Evolutionary conservation across 1,284 basidiomycete species (phyloP), one percentile per base, ranked within the genome.

Genomic region (Sanghuangporus weigelae): DNA sequence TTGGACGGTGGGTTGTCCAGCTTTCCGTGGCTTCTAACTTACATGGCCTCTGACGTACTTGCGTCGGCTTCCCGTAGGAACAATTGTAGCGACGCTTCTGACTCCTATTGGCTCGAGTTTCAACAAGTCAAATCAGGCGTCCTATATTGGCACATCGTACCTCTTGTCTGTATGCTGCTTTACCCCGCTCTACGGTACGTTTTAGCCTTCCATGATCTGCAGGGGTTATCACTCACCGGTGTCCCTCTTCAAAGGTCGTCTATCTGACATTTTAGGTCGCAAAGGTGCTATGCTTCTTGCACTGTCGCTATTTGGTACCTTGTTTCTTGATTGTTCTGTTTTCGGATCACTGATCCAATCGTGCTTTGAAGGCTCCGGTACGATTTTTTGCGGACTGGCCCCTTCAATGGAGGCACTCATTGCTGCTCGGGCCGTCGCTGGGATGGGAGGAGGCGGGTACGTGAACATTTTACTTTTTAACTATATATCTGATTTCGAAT

Each of bases 361-460:
- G 55, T 57, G 23, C 48, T 35, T 65, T 53, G 44, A 69, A 92
- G 92, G 90, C 36, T 80, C 84, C 67, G 93, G 94, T 42, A 96
- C 92, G 5, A 78, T 93, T 44, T 78, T 88, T 6, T 96, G 94
- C 71, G 94, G 90, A 5, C 70, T 93, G 49, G 93, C 92, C 26
- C 85, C 88, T 16, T 90, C 86, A 8, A 96, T 96, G 93, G 81
- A 86, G 68, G 75, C 82, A n/a, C 80, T 96, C 62, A 93, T 96
- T 66, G 80, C 81, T 62, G 90, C 91, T 56, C 84, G 94, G 19
- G 88, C 90, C 10, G 74, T 95, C 50, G 93, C 94, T 44, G 93
- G 93, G 55, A 93, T 95, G 85, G 93, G 94, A 62, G 93, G 94
- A 65, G 92, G 93, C 73, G 93, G 92, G 83, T 90, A 71, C 78